A percentile compares a stretch with the other conserved stretches of the same genome.
Conservation (phyloP, 345 rosid species). For the Geranium rotundifolium region DNA sequence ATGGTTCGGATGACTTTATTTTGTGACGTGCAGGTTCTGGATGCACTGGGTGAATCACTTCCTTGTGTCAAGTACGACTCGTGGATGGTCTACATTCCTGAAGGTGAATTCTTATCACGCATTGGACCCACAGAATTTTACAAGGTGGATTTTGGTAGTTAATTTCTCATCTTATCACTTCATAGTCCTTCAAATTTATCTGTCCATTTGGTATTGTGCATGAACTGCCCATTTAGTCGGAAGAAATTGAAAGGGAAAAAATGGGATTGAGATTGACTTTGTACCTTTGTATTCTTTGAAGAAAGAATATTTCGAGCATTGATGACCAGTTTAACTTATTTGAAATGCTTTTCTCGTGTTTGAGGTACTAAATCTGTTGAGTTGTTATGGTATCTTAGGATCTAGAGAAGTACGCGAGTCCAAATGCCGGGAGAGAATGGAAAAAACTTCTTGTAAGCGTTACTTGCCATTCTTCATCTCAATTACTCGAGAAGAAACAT, state of each 20-base stretch:
- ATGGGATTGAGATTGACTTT: neutral
- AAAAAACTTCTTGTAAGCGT: constrained; percentile 66
- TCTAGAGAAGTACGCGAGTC: constrained; percentile 76
- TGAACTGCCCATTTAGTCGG: neutral
- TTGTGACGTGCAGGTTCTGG: constrained; percentile 51
- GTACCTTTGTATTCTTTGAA: neutral
- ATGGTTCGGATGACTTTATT: neutral
- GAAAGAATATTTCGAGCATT: neutral
- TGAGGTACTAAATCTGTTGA: neutral
- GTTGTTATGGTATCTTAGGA: constrained; percentile 31
- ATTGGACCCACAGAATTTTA: constrained; percentile 88
- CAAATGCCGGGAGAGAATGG: constrained; percentile 70
- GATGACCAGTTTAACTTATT: neutral
- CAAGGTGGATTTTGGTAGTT: constrained; percentile 39
- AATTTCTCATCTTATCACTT: neutral
- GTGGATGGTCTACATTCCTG: constrained; percentile 94
- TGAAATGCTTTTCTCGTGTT: neutral
- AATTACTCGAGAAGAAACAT: neutral
- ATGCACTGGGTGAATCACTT: constrained; percentile 81
- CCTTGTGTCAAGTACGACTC: constrained; percentile 80
- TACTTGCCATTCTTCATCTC: neutral
- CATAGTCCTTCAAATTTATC: neutral
- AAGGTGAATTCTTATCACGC: constrained; percentile 80
- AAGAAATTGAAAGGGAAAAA: neutral
- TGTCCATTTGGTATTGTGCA: neutral